A percentile compares a stretch with the other conserved stretches of the same genome.
Conservation (phyloP, 768 basidiomycete genomes). For the Lepiota venenata region DNA sequence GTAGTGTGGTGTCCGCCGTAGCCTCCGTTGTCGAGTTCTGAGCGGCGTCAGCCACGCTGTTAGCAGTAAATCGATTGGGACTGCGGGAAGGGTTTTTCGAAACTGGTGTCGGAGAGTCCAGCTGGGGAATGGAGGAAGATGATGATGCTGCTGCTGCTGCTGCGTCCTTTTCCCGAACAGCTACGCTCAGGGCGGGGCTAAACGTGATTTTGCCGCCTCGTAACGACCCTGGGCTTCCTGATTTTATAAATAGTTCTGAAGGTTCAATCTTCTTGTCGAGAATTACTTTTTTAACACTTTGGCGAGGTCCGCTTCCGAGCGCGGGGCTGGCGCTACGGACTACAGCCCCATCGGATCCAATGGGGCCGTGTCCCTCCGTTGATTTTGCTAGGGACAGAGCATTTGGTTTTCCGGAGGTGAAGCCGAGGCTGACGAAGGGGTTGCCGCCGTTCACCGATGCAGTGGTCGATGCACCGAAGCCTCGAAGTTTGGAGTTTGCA, state of each 20-base stretch:
- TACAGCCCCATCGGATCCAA: slow-evolving; percentile 58
- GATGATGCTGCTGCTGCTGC: slow-evolving; percentile 35
- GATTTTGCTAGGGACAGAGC: slow-evolving; percentile 52
- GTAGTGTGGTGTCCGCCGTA: slow-evolving; percentile 38
- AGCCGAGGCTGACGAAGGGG: slow-evolving; percentile 36
- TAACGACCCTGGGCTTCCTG: slow-evolving; percentile 40
- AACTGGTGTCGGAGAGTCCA: slow-evolving; percentile 11
- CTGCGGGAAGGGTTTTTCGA: slow-evolving; percentile 29
- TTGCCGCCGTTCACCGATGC: slow-evolving; percentile 31
- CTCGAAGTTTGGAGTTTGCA: slow-evolving; percentile 67
- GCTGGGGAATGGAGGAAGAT: slow-evolving; percentile 4
- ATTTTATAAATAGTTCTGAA: slow-evolving; percentile 59
- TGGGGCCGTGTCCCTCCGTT: slow-evolving; percentile 29
- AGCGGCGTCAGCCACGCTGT: slow-evolving; percentile 37
- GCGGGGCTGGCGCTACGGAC: slow-evolving; percentile 58
- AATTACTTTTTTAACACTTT: slow-evolving; percentile 92
- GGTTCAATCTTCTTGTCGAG: slow-evolving; percentile 83
- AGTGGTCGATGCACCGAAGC: slow-evolving; percentile 52
- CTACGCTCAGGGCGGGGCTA: slow-evolving; percentile 71
- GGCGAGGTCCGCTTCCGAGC: slow-evolving; percentile 64
- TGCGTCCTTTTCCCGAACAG: slow-evolving; percentile 71
- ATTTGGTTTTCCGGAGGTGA: slow-evolving; percentile 53
- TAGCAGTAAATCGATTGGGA: slow-evolving; percentile 33
- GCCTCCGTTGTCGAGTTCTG: slow-evolving; percentile 17
- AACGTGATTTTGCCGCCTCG: slow-evolving; percentile 61